Base-by-base conservation (phyloP, 768 basidiomycete genomes). In the Cystobasidium tubakii region DNA sequence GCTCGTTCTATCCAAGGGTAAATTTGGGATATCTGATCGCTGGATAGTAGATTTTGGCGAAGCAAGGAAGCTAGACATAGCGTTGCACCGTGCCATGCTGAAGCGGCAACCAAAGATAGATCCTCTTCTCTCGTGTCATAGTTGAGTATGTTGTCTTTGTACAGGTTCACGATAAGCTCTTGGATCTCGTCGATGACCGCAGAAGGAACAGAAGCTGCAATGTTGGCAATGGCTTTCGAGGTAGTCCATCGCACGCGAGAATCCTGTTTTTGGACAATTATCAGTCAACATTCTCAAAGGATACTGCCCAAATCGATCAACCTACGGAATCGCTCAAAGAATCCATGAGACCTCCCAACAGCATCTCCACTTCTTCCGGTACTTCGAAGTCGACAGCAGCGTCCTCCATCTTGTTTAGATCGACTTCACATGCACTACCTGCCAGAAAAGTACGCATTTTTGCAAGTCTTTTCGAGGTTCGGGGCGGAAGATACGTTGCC, bases 201-300 rank as follows among this genome's bases (percentile, higher is more conserved):
- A 0, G 82, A 74, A 1, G 96, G 90, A 0, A 99, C 85, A 44
- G 90, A 86, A 76, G 90, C 88, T 1, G 90, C 85, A 55, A 97
- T 86, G 7, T 93, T 87, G 9, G 93, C 90, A 10, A 97, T 83
- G 44, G 90, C 90, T 81, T 98, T 99, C 12, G 96, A 90, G 3
- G 92, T 87, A 17, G 95, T 92, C 86, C 91, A 97, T 63, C 96
- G 89, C 15, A 98, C 92, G 31, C 93, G 84, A 0, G 95, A 97
- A 78, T 96, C 94, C 94, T 98, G 77, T 9, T 54, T n/a, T 33
- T 21, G 29, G 15, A 39, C 39, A 39, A 15, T 34, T n/a, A 31
- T 21, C 12, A 31, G 25, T 29, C 25, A 62, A 34, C 50, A 57
- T 27, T 19, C 21, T 19, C 29, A 19, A 62, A 53, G 67, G 65